phyloP scores from a whole-genome alignment of 768 basidiomycete genomes.

The Brasilioporus rufonigricans region DNA sequence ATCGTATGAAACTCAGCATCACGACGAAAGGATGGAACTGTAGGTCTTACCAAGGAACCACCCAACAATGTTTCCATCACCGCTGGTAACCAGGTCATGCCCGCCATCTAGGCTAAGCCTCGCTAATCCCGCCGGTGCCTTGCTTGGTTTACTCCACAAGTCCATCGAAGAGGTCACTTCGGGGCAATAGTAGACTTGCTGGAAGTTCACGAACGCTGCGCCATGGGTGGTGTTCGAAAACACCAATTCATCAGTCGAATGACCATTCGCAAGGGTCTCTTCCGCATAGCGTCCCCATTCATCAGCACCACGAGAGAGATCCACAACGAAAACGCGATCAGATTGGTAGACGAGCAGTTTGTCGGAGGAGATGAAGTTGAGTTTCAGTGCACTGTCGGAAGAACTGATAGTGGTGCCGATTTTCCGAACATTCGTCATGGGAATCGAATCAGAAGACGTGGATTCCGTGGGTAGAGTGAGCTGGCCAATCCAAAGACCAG shows the following conservation, averaged over 20 bases:
- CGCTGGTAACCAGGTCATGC: slow-evolving; percentile 62
- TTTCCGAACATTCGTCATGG: slow-evolving; percentile 47
- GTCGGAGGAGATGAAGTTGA: slow-evolving; percentile 56
- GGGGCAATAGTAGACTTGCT: slow-evolving; percentile 60
- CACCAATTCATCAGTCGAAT: slow-evolving; percentile 56
- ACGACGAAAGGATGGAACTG: not conserved
- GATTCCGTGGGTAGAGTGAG: slow-evolving; percentile 45
- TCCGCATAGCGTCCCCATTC: slow-evolving; percentile 48
- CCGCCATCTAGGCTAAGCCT: slow-evolving; percentile 73
- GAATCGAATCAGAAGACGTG: slow-evolving; percentile 28
- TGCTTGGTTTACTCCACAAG: slow-evolving; percentile 70
- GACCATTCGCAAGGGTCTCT: slow-evolving; percentile 49
- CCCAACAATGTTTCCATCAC: slow-evolving; percentile 62
- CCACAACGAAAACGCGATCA: slow-evolving; percentile 46
- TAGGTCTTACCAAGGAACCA: slow-evolving; percentile 65
- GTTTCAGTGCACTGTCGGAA: slow-evolving; percentile 40
- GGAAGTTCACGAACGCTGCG: slow-evolving; percentile 68
- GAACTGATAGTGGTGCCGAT: slow-evolving; percentile 51
- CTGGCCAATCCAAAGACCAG: slow-evolving; percentile 65
- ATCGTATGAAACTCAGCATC: not conserved
- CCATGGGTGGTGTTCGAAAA: slow-evolving; percentile 40
- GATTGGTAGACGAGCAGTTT: slow-evolving; percentile 63
- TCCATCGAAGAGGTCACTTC: slow-evolving; percentile 41
- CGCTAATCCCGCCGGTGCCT: slow-evolving; percentile 58
- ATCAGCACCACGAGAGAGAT: slow-evolving; percentile 46